These are phyloP conservation scores for Helianthus annuus DNA, from an alignment of 129 eudicot species.

Conservation along the genomic window HanXRQr2.0-SUNRISE NC_035439.2:89946549-89947048, in stretches of 20 bases:
- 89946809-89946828: background rate
- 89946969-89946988: background rate
- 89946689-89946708: too few species aligned
- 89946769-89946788: background rate
- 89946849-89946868: background rate
- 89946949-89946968: background rate
- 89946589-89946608: too few species aligned
- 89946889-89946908: background rate
- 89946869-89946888: background rate
- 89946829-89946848: background rate
- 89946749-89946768: background rate
- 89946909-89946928: background rate
- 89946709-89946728: background rate
- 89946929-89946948: background rate
- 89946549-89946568: too few species aligned
- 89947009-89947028: background rate
- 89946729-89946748: slow-evolving; percentile 8
- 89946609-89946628: too few species aligned
- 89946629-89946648: too few species aligned
- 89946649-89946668: too few species aligned
- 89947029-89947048: background rate
- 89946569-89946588: too few species aligned
- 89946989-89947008: background rate
- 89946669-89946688: too few species aligned
- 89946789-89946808: slow-evolving; percentile 6